Evolutionary conservation across 192 early-diverging fungal species (phyloP), one percentile per base, ranked within the genome.

Genomic region (Coemansia sp.): DNA sequence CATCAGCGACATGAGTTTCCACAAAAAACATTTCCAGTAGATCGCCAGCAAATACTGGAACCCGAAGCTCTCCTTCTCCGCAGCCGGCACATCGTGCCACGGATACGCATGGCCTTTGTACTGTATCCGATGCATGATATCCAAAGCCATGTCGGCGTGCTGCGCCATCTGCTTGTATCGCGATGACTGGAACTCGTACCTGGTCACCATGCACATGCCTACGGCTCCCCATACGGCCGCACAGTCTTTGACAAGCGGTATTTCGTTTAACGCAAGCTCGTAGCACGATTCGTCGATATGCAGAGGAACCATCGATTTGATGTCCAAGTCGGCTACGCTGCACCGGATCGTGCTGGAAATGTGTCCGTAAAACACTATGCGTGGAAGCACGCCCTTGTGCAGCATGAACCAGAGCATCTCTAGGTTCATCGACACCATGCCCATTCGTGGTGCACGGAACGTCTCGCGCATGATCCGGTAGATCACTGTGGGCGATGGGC

Each of bases 111-210:
- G 62, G 14, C 75, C 77, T 51, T 18, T 48, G 59, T 67, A 71
- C 56, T 51, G 45, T 18, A 79, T 65, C 8, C 77, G 67, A 20
- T 70, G 71, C 77, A 79, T 67, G 12, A 79, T 64, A 0, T 71
- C 68, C 55, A 79, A 38, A 1, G 77, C 77, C 72, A 79, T 79
- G 37, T 70, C 58, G 11, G 55, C 72, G 52, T 79, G 77, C 61
- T 61, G 32, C 4, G 59, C 66, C 77, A 79, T 79, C 66, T 79
- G 71, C 33, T 70, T 71, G 61, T 79, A 79, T 17, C 77, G 53
- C 61, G 72, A 57, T 56, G 77, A 79, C 66, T 79, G 77, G 72
- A 79, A 79, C 69, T 79, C 77, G 65, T 79, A 79, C 18, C 77
- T 64, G 4, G 77, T 54, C 5, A 79, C 37, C 77, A 79, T 79